Base-by-base conservation (phyloP, 305 asterid genomes). In the Andrographis paniculata region DNA sequence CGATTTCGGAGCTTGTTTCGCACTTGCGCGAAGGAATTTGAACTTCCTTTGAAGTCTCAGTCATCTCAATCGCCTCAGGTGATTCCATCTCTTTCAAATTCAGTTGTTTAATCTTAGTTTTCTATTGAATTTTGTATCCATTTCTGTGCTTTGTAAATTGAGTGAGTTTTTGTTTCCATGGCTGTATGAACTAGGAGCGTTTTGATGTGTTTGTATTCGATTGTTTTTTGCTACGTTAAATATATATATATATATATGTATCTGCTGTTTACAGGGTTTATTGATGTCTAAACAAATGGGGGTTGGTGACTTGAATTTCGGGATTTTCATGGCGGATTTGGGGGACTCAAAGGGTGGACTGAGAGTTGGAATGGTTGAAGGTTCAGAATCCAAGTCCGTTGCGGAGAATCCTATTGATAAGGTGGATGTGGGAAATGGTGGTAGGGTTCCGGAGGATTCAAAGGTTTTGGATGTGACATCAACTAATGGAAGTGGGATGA, bases 371-470 rank as follows among this genome's bases (percentile, higher is more conserved):
- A 14, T 50, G 62, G 63, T 19, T 60, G 65, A 48, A 31, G 69
- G 44, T 33, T 67, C 50, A 53, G 68, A 56, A 40, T 56, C 61
- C 22, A 55, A 57, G 66, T 59, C 65, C 69, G 68, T 66, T 14
- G 46, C 24, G 22, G 70, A 21, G 24, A 61, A 45, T 56, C 52
- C 52, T 40, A 41, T 55, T 62, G 66, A 57, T 56, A 48, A 18
- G 65, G 60, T 57, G 63, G 38, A 46, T 62, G 35, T 45, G 48
- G 17, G 55, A 39, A 82, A 63, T 53, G 75, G 73, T 52, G 61
- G 40, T 71, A 65, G 79, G 82, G 81, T 66, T 79, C 64, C 52
- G 43, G 66, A 60, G 67, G 62, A 64, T 46, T 27, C 58, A 19
- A 19, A 35, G 53, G 68, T 42, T 61, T 50, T 51, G 55, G 62